Base-by-base conservation (phyloP, 768 basidiomycete species). In the Hericium coralloides region DNA sequence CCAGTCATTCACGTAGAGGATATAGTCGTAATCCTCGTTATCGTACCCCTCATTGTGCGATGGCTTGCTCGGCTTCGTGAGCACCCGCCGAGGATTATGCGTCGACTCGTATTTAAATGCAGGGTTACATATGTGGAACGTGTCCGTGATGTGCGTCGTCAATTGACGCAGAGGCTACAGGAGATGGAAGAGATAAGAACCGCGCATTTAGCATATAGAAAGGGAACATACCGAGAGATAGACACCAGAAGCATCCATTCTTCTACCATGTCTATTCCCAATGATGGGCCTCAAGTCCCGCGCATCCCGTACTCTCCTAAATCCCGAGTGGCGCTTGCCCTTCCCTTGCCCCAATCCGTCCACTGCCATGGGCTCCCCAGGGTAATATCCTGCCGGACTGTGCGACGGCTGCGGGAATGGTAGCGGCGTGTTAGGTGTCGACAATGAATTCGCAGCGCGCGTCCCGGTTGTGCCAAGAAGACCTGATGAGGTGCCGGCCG, bases 1-100 rank as follows among this genome's bases (percentile, higher is more conserved):
- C 78, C 92, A 94, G 66, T 99, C 97, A 67, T 99, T 99, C 68
- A 99, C 97, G 70, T 98, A 99, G 58, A 99, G 81, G 66, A 99
- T 98, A 67, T 99, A 99, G 69, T 99, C 97, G 65, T 94, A 95
- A 70, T 99, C 97, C 65, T 98, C 95, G 65, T 99, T 99, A 72
- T 99, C 97, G 63, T 86, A 97, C 2, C 95, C 95, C 59, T 98
- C 95, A 70, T 99, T 99, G 69, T 95, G 90, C 0, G 82, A 79
- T 0, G 94, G 91, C 69, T 97, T 97, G 75, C 91, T 93, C 18
- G 97, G 97, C 70, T 99, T 99, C 22, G 97, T 99, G 58, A 99
- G 78, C 17, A 99, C 97, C 52, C 97, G 84, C 50, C 97, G 82
- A 6, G 97, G 97, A 72, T 99, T 99, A 70, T 91, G 90, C 2